These are phyloP conservation scores for Rhizophagus prolifer DNA, from an alignment of 192 early-diverging fungal species.

Conservation along the genomic window DNA sequence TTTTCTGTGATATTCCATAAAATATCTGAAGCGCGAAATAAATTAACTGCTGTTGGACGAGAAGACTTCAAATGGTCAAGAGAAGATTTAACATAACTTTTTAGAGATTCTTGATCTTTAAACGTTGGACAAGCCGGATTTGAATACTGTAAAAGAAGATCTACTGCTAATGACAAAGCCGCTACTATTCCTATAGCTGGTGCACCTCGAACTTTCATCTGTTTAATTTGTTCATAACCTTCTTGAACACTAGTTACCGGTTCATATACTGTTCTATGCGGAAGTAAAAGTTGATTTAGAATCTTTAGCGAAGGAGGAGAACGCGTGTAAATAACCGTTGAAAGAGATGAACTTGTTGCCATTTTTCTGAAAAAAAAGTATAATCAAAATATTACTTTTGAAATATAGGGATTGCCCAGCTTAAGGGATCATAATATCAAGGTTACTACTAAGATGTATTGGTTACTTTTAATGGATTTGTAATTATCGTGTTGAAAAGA, in stretches of 20 bases:
- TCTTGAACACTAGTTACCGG: slow-evolving; percentile 57
- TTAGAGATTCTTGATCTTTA: slow-evolving; percentile 1
- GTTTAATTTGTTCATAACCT: slow-evolving; percentile 85
- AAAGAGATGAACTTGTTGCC: slow-evolving; percentile 27
- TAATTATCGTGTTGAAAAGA: too few relatives aligned
- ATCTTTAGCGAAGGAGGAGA: slow-evolving; percentile 61
- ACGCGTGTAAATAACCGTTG: slow-evolving; percentile 55
- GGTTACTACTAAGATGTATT: too few relatives aligned
- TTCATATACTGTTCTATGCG: slow-evolving; percentile 80
- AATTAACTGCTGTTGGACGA: slow-evolving; percentile 94
- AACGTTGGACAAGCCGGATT: slow-evolving; percentile 21
- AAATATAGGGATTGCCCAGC: too few relatives aligned
- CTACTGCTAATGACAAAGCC: slow-evolving; percentile 85
- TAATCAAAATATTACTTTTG: too few relatives aligned
- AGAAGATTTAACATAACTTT: slow-evolving; percentile 52
- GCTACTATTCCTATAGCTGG: slow-evolving; percentile 98
- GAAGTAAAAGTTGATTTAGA: slow-evolving; percentile 90
- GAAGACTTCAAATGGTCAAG: slow-evolving; percentile 85
- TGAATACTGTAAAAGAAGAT: slow-evolving; percentile 44
- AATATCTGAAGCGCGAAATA: slow-evolving; percentile 82
- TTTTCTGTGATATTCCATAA: slow-evolving; percentile 40
- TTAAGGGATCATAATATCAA: too few relatives aligned
- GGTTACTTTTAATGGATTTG: too few relatives aligned
- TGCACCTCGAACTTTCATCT: slow-evolving; percentile 91
- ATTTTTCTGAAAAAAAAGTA: not conserved